Base-by-base conservation (phyloP, 2,329 filamentous ascomycete genomes). In the Lasiodiplodia citricola region DNA sequence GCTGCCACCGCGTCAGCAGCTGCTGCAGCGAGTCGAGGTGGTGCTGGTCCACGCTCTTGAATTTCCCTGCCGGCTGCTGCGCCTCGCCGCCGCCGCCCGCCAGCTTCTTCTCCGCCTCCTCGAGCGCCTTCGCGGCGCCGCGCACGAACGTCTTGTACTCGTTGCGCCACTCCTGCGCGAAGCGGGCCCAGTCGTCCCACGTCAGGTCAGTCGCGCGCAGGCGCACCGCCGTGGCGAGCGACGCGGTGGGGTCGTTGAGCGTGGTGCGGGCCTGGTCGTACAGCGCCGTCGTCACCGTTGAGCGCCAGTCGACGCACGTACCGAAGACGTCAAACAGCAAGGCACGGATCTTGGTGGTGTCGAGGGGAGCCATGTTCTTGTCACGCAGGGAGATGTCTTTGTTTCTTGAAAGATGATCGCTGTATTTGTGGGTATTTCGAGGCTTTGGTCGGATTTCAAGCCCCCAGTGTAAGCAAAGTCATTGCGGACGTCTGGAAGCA, bases 271-370 rank as follows among this genome's bases (percentile, higher is more conserved):
- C 85, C 50, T 84, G 83, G 13, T 82, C 75, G 28, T 80, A 77
- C 58, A 96, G 85, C 66, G 87, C 87, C 10, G 84, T 80, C 16
- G 85, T 87, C 23, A 96, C 87, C 2, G 88, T 88, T 50, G 83
- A 83, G 68, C 92, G 90, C 92, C 92, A 95, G 82, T 95, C 86
- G 56, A 96, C 92, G 71, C 90, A 88, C 1, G 93, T 96, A 72
- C 92, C 92, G 78, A 94, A 94, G 73, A 93, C 87, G 80, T 94
- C 91, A 75, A 93, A 93, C 66, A 90, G 84, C 41, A 94, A 82
- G 8, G 87, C 91, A 72, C 88, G 88, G 71, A 80, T 80, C 10
- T 77, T 74, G 57, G 73, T 67, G 5, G 69, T 37, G 35, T 70
- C 60, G 50, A 63, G 21, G n/a, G 44, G 57, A 57, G 68, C 67